phyloP scores from a whole-genome alignment of 257 asterid genomes.

The Plantago major region DNA sequence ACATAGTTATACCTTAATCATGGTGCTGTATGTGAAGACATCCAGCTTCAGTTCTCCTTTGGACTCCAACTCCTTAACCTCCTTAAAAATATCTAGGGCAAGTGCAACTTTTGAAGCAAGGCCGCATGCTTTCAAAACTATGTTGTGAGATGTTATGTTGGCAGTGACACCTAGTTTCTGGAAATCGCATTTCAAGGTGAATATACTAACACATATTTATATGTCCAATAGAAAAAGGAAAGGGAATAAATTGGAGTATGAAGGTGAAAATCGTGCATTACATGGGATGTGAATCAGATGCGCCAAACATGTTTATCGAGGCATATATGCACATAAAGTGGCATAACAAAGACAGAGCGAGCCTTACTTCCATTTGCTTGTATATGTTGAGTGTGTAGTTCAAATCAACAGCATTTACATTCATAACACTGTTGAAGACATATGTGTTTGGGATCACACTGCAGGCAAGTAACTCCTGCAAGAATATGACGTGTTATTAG shows the following conservation, averaged over 20 bases:
- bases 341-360: conserved; percentile 14
- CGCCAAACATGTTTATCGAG: conserved; percentile 7
- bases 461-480: conserved; percentile 65
- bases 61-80: conserved; percentile 51
- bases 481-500: conserved; percentile 26
- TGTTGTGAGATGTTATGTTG: conserved; percentile 75
- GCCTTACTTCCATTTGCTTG: conserved; percentile 73
- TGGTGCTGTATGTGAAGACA: conserved; percentile 92
- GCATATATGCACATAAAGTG: conserved; percentile 11
- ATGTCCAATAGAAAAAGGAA: conserved; percentile 19
- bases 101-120: conserved; percentile 77
- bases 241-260: conserved; percentile 5
- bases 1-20: conserved; percentile 58
- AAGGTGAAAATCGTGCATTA: conserved; percentile 12
- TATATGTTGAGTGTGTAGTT: conserved; percentile 59
- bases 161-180: conserved; percentile 70
- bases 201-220: conserved; percentile 17
- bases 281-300: conserved; percentile 12
- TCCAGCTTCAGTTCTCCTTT: conserved; percentile 67
- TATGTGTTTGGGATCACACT: conserved; percentile 61
- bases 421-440: conserved; percentile 93
- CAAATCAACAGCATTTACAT: conserved; percentile 82
- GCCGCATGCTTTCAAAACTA: conserved; percentile 79
- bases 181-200: conserved; percentile 24
- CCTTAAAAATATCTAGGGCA: conserved; percentile 70